Conservation (phyloP, 2,329 filamentous ascomycete species). For the Phialocephala subalpina region DNA sequence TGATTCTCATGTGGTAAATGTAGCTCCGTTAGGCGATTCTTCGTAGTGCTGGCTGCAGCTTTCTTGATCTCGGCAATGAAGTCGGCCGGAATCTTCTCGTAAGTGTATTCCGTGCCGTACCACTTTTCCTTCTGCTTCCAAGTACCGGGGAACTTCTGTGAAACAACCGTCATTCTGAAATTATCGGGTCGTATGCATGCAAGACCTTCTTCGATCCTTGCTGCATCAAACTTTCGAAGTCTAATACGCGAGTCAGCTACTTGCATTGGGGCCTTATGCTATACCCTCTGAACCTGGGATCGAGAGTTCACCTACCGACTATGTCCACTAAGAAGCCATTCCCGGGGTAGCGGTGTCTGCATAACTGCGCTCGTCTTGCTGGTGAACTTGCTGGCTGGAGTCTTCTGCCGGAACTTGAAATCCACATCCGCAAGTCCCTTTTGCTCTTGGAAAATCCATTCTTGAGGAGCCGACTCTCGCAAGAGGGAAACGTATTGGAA, state of each 20-base stretch:
- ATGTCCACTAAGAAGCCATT: slow-evolving; percentile 86
- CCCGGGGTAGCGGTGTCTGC: slow-evolving; percentile 88
- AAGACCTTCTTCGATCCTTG: slow-evolving; percentile 78
- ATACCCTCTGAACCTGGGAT: background rate
- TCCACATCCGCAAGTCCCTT: slow-evolving; percentile 90
- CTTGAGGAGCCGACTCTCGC: slow-evolving; percentile 78
- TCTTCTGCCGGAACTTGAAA: slow-evolving; percentile 95
- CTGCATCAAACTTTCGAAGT: slow-evolving; percentile 80
- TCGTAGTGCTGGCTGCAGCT: slow-evolving; percentile 65
- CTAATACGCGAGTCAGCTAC: slow-evolving; percentile 34
- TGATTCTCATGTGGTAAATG: slow-evolving; percentile 93
- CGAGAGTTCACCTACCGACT: slow-evolving; percentile 54
- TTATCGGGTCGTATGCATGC: slow-evolving; percentile 84
- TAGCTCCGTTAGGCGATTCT: slow-evolving; percentile 71
- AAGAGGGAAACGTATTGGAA: slow-evolving; percentile 90
- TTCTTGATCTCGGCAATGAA: slow-evolving; percentile 75
- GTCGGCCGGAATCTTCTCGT: slow-evolving; percentile 79
- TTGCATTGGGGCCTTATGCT: background rate
- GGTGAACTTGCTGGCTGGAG: slow-evolving; percentile 86
- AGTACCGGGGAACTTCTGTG: slow-evolving; percentile 81
- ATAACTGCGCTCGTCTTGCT: slow-evolving; percentile 86
- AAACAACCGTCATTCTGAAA: slow-evolving; percentile 84
- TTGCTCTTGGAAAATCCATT: slow-evolving; percentile 96
- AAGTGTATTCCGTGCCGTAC: slow-evolving; percentile 95
- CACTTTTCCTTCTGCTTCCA: slow-evolving; percentile 94